Evolutionary conservation across 441 rosid species (phyloP), one percentile per base, ranked within the genome.

Genomic region (Populus tomentosa): DNA sequence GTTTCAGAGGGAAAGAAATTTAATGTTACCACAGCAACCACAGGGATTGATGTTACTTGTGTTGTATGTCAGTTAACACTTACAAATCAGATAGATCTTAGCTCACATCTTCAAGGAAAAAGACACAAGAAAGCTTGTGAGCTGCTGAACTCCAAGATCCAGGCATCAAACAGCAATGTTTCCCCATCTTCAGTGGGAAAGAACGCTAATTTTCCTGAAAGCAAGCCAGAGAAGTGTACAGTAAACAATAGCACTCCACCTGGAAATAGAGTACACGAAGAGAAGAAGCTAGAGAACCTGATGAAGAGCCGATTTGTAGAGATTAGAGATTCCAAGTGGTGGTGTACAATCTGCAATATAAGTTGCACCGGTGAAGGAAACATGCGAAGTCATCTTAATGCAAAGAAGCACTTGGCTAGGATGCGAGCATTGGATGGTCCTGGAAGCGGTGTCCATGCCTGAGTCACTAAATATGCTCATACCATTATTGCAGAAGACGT

Each of bases 291-390:
- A 21, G 28, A 16, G 66, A 74, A 56, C 69, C 35, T 46, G 56
- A 46, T 66, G 63, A 73, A 26, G 24, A 56, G 33, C 10, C 35
- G 56, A 38, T 26, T 6, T 63, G 70, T n/a, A 13, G 70, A 78
- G 74, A 14, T 10, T 35, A 75, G 53, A 33, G 30, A 64, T 13
- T 13, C 56, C 9, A 24, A 46, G 20, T 70, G 64, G 67, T 28
- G 70, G 82, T 82, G 85, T 68, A 42, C 24, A 11, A 62, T 82
- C n/a, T 84, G 85, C 56, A 67, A 80, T 67, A 7, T 78, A 73
- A 75, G 59, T 53, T 80, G 85, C 79, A 6, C 8, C 32, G 4
- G 83, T 59, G 20, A 33, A 0, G 73, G 16, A 10, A 32, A 82
- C 72, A 30, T 86, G 79, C n/a, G 33, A 5, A 35, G 23, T 66